Base-by-base conservation (phyloP, 805 yeast species). In the Sungouiella thailandica region DNA sequence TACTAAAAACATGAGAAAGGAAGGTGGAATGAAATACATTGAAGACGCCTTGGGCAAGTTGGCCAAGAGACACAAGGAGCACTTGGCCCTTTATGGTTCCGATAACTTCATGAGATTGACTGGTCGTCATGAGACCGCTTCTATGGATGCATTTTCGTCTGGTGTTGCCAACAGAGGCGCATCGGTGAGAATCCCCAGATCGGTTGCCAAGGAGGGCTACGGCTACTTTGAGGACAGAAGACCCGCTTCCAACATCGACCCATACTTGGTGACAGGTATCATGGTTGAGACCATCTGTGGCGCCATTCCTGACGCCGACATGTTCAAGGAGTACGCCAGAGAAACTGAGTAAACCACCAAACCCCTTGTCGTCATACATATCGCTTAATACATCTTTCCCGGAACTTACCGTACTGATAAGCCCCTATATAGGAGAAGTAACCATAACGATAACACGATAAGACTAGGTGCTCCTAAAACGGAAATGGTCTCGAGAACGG, bases 91-190 rank as follows among this genome's bases (percentile, higher is more conserved):
- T 49, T 93, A 90, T 60, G 98, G 98, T 70, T 67, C 88, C 60
- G 97, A 90, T 70, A 93, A 93, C 68, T 95, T 85, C 47, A 73
- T 69, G 70, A 88, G 98, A 78, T 78, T 93, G 57, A 93, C 98
- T 47, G 98, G 98, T 62, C 83, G 90, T 61, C 97, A 89, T 68
- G 98, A 93, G 77, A 93, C 98, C 48, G 98, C 97, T 32, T 83
- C 95, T 29, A 79, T 86, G 78, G 82, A 85, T 50, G 66, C 77
- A 34, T 93, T 90, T 78, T 83, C 95, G 31, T 79, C 88, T 40
- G 98, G 98, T 76, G 97, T 93, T 51, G 98, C 98, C 61, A 93
- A 93, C 87, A 85, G 98, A 78, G 98, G 97, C 72, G 96, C 96
- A 42, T 89, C 97, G 17, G 79, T 93, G 52, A 88, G 98, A 80